Evolutionary conservation across 2,329 filamentous ascomycete genomes (phyloP).

Genomic region (Fusarium dimerum): DNA sequence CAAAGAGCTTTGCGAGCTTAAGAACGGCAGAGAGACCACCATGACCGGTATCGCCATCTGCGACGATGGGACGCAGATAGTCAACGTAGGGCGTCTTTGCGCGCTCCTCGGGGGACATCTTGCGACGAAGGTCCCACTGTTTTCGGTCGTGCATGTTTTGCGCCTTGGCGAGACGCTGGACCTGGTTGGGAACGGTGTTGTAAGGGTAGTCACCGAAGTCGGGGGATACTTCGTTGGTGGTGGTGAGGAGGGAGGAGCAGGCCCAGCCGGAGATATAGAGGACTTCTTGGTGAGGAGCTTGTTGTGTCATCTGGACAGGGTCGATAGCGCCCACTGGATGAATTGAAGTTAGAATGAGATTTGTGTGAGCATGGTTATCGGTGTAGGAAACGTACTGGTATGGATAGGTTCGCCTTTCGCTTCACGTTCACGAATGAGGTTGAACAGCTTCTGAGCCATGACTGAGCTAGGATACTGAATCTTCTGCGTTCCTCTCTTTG

Average conservation of each 20-base stretch:
- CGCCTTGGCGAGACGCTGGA: slow-evolving; percentile 93
- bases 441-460: slow-evolving; percentile 94
- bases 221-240: slow-evolving; percentile 94
- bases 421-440: slow-evolving; percentile 76
- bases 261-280: slow-evolving; percentile 98
- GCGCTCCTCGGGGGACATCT: slow-evolving; percentile 73
- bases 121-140: slow-evolving; percentile 83
- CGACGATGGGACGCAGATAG: slow-evolving; percentile 92
- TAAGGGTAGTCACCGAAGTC: slow-evolving; percentile 99
- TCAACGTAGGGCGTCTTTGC: slow-evolving; percentile 80
- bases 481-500: slow-evolving; percentile 84
- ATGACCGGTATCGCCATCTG: slow-evolving; percentile 94
- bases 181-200: slow-evolving; percentile 97
- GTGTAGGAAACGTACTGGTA: slow-evolving; percentile 64
- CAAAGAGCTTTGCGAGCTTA: slow-evolving; percentile 96
- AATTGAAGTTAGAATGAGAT: slow-evolving; percentile 11
- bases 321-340: slow-evolving; percentile 89
- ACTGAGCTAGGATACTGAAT: slow-evolving; percentile 89
- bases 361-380: too few species aligned
- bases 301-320: slow-evolving; percentile 99
- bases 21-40: slow-evolving; percentile 90
- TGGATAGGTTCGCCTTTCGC: slow-evolving; percentile 85
- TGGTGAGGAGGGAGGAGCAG: slow-evolving; percentile 88
- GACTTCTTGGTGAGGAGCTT: slow-evolving; percentile 93
- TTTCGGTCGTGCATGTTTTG: slow-evolving; percentile 97